These are phyloP conservation scores for Wickerhamomyces pijperi DNA, from an alignment of 805 yeast genomes.

Conservation along the genomic window DNA sequence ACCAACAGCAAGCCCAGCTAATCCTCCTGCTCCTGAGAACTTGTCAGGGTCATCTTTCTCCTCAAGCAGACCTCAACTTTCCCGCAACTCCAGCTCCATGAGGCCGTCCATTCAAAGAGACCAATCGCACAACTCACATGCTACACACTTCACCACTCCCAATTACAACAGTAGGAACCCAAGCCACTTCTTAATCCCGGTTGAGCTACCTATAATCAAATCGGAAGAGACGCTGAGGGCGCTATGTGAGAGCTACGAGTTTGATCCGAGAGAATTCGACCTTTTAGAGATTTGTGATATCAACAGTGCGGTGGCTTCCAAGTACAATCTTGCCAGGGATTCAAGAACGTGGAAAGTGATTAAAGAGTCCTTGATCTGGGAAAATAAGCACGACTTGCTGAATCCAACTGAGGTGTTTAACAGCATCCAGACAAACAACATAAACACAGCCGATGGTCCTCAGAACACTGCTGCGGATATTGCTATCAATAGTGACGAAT, in stretches of 20 bases:
- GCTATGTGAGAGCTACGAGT: constrained; percentile 37
- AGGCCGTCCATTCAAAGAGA: constrained; percentile 11
- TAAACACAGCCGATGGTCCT: too few species aligned
- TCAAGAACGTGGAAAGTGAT: constrained; percentile 55
- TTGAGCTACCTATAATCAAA: constrained; percentile 15
- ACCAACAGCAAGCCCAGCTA: constrained; percentile 1
- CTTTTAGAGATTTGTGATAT: constrained; percentile 38
- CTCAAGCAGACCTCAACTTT: constrained; percentile 14
- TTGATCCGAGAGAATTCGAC: constrained; percentile 33
- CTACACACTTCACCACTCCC: constrained; percentile 4
- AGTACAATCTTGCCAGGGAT: constrained; percentile 39
- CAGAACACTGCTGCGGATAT: too few species aligned
- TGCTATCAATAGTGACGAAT: constrained; percentile 1
- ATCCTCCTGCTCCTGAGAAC: too few species aligned
- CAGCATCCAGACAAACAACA: background rate
- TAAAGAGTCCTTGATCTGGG: constrained; percentile 34
- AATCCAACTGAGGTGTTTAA: too few species aligned
- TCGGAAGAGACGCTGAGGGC: constrained; percentile 28
- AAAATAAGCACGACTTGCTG: constrained; percentile 5
- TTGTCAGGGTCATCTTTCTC: constrained; percentile 1
- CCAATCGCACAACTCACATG: constrained; percentile 9
- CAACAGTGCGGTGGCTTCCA: constrained; percentile 46
- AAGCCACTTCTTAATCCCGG: constrained; percentile 16
- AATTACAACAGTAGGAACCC: constrained; percentile 3
- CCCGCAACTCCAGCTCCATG: constrained; percentile 12